Evolutionary conservation across 768 basidiomycete genomes (phyloP), one percentile per base, ranked within the genome.

Genomic region (Leucocoprinus birnbaumii): DNA sequence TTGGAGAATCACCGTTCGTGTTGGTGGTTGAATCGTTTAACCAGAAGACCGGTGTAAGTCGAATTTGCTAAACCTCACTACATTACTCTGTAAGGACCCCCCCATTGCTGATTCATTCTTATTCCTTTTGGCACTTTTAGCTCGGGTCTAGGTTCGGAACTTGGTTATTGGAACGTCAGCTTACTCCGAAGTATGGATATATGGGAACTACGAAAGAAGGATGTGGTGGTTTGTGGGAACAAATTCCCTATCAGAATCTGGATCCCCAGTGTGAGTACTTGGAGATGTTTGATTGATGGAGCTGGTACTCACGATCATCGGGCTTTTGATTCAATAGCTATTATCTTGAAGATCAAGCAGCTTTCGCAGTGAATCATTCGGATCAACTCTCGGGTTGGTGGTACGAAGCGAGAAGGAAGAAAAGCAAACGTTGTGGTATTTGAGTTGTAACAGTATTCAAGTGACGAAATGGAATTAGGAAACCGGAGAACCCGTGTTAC

Each of bases 81-180:
- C n/a, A n/a, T n/a, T n/a, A n/a, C n/a, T n/a, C n/a, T n/a, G n/a
- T n/a, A n/a, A n/a, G n/a, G n/a, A n/a, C n/a, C n/a, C n/a, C n/a
- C n/a, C n/a, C n/a, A n/a, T n/a, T 42, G 7, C 53, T 25, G 26
- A 5, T 41, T 27, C 13, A 4, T 42, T 44, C 21, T 2, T 40
- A 38, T 54, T 41, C 59, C 50, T 9, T 46, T 31, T 45, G 26
- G 52, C 14, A 18, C 51, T 44, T 38, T 2, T 55, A 82, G 79
- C 86, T 92, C 63, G 90, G 89, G 40, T 88, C 87, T 41, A 89
- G 87, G 71, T 87, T 82, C 63, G 92, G 92, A 21, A 91, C 91
- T 0, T 94, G 90, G 89, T 76, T 93, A 26, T 75, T 94, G 21
- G 91, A 93, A 69, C 87, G 91, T 61, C 73, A 78, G 61, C 82